phyloP scores from a whole-genome alignment of 2,329 filamentous ascomycete genomes.

The Torrubiellomyces zombiae region DNA sequence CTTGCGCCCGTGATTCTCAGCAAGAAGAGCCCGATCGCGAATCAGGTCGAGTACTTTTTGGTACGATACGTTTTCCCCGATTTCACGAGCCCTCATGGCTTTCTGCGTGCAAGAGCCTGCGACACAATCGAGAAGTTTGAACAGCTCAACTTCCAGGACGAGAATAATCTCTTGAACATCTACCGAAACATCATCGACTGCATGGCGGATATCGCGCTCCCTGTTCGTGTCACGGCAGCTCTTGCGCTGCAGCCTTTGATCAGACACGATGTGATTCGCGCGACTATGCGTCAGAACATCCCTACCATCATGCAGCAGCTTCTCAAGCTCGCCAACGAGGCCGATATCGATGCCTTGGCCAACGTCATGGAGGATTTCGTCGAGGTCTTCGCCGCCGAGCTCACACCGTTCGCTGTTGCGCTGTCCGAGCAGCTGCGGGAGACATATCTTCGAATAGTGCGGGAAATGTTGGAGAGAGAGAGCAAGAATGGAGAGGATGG shows the following conservation, averaged over 20 bases:
- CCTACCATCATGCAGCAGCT: constrained; percentile 99
- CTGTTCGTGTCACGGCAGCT: constrained; percentile 85
- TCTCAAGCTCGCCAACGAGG: constrained; percentile 91
- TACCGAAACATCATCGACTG: constrained; percentile 95
- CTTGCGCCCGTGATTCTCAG: constrained; percentile 84
- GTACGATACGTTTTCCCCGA: constrained; percentile 97
- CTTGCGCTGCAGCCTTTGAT: constrained; percentile 91
- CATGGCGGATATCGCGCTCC: constrained; percentile 86
- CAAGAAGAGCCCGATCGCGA: constrained; percentile 95
- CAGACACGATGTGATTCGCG: constrained; percentile 82
- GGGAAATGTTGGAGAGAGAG: constrained; percentile 80
- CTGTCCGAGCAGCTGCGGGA: constrained; percentile 90
- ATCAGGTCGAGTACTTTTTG: constrained; percentile 96
- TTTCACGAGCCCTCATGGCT: constrained; percentile 83
- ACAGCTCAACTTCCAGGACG: constrained; percentile 90
- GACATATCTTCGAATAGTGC: constrained; percentile 85
- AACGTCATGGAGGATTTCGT: constrained; percentile 99
- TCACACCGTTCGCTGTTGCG: constrained; percentile 92
- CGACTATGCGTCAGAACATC: constrained; percentile 94
- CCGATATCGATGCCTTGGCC: constrained; percentile 88
- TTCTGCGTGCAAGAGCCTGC: constrained; percentile 83
- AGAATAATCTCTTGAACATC: constrained; percentile 86
- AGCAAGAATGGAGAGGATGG: constrained; percentile 60
- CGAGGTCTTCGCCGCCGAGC: constrained; percentile 90
- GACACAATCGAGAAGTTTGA: constrained; percentile 98